Evolutionary conservation across 1,284 basidiomycete genomes (phyloP).

Genomic region (Leccinum huronense): DNA sequence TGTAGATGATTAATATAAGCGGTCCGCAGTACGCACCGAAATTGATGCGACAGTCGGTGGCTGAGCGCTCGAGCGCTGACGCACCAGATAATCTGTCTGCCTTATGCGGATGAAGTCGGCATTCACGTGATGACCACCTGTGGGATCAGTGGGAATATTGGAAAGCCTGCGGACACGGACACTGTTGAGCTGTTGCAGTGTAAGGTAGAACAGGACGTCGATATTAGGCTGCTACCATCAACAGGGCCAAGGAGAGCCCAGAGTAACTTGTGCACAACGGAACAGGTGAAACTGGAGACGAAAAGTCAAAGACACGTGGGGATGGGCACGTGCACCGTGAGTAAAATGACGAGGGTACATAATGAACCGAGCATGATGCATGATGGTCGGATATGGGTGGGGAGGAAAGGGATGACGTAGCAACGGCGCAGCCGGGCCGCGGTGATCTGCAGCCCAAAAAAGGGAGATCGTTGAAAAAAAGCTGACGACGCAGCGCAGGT

Average conservation of each 20-base stretch:
- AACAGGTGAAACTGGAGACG: not conserved
- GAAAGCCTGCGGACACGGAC: not conserved
- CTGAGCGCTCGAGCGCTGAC: not conserved
- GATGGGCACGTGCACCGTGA: conserved; percentile 5
- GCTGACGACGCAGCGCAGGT: not conserved
- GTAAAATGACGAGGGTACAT: conserved; percentile 19
- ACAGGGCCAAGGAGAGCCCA: too few species aligned
- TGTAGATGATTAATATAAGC: conserved; percentile 13
- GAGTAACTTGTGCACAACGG: not conserved
- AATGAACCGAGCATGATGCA: conserved; percentile 20
- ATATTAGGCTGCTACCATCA: not conserved
- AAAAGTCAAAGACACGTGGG: conserved; percentile 15
- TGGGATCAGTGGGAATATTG: conserved; percentile 1
- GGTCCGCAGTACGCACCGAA: not conserved
- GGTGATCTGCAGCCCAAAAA: conserved; percentile 29
- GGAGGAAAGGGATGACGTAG: conserved; percentile 17
- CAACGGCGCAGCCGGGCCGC: conserved; percentile 16
- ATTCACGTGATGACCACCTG: conserved; percentile 1
- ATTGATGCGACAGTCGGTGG: conserved; percentile 4
- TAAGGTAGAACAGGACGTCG: too few species aligned
- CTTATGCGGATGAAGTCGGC: not conserved
- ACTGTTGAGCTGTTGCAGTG: not conserved
- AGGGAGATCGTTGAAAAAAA: conserved; percentile 16
- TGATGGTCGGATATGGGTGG: conserved; percentile 20
- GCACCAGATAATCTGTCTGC: not conserved